phyloP scores from a whole-genome alignment of 2,329 filamentous ascomycete genomes.

The Ophiostoma angusticollis region DNA sequence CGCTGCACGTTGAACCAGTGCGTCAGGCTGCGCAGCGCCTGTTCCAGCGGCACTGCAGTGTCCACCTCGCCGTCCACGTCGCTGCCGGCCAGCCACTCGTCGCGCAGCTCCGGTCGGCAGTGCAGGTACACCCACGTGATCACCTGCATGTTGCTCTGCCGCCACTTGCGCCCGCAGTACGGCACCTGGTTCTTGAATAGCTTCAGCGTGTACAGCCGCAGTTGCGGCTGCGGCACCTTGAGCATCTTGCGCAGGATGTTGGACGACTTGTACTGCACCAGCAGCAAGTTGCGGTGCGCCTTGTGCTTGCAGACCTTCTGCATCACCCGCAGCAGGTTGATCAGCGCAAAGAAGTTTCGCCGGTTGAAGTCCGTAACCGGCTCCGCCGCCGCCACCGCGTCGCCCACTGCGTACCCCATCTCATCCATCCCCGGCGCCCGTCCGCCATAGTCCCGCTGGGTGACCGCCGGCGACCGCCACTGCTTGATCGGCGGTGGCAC shows the following conservation, averaged over 20 bases:
- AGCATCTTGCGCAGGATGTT: conserved; percentile 85
- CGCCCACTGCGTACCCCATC: conserved; percentile 64
- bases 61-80: conserved; percentile 92
- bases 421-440: conserved; percentile 59
- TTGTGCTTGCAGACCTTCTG: conserved; percentile 97
- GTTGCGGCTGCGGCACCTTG: conserved; percentile 74
- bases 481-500: conserved; percentile 70
- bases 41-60: conserved; percentile 80
- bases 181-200: conserved; percentile 98
- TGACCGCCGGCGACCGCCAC: conserved; percentile 27
- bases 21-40: conserved; percentile 75
- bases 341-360: conserved; percentile 88
- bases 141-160: conserved; percentile 95
- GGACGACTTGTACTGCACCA: conserved; percentile 91
- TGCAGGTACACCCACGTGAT: conserved; percentile 95
- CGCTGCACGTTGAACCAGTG: conserved; percentile 85
- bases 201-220: conserved; percentile 91
- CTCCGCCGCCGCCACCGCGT: conserved; percentile 44
- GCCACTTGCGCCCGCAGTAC: conserved; percentile 96
- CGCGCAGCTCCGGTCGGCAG: conserved; percentile 79
- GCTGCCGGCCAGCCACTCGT: conserved; percentile 86
- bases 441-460: conserved; percentile 19
- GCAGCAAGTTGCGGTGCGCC: conserved; percentile 81
- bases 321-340: conserved; percentile 91
- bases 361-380: conserved; percentile 85